phyloP scores from a whole-genome alignment of 1,284 basidiomycete genomes.

The Ceratobasidium sp. region DNA sequence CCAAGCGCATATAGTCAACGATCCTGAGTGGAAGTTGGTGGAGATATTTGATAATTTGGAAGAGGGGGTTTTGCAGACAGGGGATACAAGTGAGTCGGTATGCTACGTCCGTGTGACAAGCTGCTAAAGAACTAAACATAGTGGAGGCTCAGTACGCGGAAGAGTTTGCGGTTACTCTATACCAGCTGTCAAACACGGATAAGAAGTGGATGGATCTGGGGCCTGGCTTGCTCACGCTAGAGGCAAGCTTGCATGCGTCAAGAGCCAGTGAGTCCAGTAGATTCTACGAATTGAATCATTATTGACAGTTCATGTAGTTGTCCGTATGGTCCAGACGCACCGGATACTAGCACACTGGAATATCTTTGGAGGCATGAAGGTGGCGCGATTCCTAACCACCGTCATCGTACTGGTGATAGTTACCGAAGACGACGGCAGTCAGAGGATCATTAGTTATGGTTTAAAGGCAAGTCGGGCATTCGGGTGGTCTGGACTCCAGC shows the following conservation, averaged over 20 bases:
- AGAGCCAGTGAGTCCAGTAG: slow-evolving; percentile 15
- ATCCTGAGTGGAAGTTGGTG: slow-evolving; percentile 11
- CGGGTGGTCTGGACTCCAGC: neutral
- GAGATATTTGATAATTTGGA: neutral
- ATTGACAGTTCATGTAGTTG: neutral
- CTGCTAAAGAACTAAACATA: neutral
- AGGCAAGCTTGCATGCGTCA: slow-evolving; percentile 14
- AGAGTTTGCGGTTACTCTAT: slow-evolving; percentile 1
- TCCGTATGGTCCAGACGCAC: slow-evolving; percentile 25
- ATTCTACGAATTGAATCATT: neutral
- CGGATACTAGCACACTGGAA: slow-evolving; percentile 11
- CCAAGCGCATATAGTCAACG: slow-evolving; percentile 21
- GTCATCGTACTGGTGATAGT: slow-evolving; percentile 16
- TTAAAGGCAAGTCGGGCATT: neutral
- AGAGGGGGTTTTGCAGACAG: neutral
- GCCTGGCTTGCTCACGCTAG: neutral
- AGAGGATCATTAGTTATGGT: slow-evolving; percentile 11
- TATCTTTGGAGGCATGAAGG: slow-evolving; percentile 28
- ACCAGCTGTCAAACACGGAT: slow-evolving; percentile 8
- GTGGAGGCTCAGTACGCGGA: neutral
- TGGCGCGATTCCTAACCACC: slow-evolving; percentile 12
- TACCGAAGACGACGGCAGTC: neutral
- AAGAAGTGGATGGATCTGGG: slow-evolving; percentile 14
- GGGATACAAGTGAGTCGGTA: neutral
- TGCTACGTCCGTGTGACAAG: too few relatives aligned